Base-by-base conservation (phyloP, 495 filamentous ascomycete species). In the Cercophora sp. region DNA sequence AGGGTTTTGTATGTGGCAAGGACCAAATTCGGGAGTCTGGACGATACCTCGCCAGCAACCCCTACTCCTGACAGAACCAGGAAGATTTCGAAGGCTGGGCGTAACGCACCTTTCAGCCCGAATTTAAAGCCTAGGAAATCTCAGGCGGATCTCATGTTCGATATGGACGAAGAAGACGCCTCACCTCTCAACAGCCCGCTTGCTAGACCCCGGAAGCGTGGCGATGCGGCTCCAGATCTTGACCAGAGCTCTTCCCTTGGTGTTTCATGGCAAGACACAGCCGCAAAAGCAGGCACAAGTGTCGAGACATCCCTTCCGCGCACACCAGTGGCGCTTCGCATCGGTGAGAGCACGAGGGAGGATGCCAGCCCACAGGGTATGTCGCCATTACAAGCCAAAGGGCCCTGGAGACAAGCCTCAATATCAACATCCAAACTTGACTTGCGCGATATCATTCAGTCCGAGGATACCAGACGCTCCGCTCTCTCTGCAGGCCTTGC, bases 381-480 rank as follows among this genome's bases (percentile, higher is more conserved):
- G n/a, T 48, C 58, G 23, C 32, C 58, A 24, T 43, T 51, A 4
- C 45, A 52, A 3, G 37, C 37, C 8, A 58, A 60, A 55, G 51
- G 54, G 23, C 85, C 85, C 5, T 95, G 90, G 89, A 79, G 69
- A 6, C 66, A 76, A 1, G 69, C 80, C 10, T 63, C 73, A 3
- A 63, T 88, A 3, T 69, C 76, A 2, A 75, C 75, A 4, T 60
- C 76, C 2, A 95, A 91, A 65, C 72, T 89, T 11, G 85, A 87
- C 47, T 78, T 96, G 49, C 85, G 82, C 54, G 88, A 93, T 26
- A 91, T 96, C 55, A 86, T 96, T 80, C 79, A 79, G 34, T 88
- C 95, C 60, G 75, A 89, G 15, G 82, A 85, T 1, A 71, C 69
- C 10, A 55, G 67, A 20, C 80, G 81, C 5, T 96, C 90, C 0